These are phyloP conservation scores for Penicillium sp. DNA, from an alignment of 2,329 filamentous ascomycete genomes.

Conservation along the genomic window DNA sequence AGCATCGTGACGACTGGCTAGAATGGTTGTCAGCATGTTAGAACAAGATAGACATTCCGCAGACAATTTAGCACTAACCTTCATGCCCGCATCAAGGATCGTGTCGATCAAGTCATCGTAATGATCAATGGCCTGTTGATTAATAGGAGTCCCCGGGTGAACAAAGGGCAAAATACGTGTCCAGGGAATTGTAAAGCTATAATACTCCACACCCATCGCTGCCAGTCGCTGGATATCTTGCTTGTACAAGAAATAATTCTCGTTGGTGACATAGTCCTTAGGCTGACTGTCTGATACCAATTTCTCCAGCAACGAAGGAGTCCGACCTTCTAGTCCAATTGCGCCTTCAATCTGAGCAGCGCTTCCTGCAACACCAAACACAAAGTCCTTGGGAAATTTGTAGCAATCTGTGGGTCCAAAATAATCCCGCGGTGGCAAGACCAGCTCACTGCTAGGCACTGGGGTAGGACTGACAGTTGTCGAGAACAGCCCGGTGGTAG, in stretches of 20 bases:
- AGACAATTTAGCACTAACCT: neutral
- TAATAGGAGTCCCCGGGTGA: constrained; percentile 43
- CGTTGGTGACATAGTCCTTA: constrained; percentile 49
- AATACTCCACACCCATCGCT: constrained; percentile 39
- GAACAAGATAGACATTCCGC: neutral
- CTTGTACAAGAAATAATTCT: constrained; percentile 51
- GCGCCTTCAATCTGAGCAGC: constrained; percentile 48
- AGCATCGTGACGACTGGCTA: constrained; percentile 45
- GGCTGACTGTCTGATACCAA: constrained; percentile 32
- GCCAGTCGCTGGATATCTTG: constrained; percentile 44
- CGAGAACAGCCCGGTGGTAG: constrained; percentile 40
- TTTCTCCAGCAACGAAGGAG: constrained; percentile 41
- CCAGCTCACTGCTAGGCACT: constrained; percentile 52
- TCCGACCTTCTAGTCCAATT: constrained; percentile 40
- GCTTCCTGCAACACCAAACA: constrained; percentile 44
- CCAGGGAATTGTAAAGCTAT: constrained; percentile 49
- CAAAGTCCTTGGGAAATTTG: constrained; percentile 39
- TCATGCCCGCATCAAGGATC: constrained; percentile 42
- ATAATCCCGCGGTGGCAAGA: constrained; percentile 54
- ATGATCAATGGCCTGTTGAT: constrained; percentile 46
- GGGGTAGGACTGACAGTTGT: constrained; percentile 56
- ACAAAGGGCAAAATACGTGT: constrained; percentile 50
- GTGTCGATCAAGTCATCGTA: constrained; percentile 50
- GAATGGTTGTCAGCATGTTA: neutral
- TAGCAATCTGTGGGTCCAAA: constrained; percentile 42